These are phyloP conservation scores for Escallonia herrerae DNA, from an alignment of 129 eudicot species.

Conservation along the genomic window DNA sequence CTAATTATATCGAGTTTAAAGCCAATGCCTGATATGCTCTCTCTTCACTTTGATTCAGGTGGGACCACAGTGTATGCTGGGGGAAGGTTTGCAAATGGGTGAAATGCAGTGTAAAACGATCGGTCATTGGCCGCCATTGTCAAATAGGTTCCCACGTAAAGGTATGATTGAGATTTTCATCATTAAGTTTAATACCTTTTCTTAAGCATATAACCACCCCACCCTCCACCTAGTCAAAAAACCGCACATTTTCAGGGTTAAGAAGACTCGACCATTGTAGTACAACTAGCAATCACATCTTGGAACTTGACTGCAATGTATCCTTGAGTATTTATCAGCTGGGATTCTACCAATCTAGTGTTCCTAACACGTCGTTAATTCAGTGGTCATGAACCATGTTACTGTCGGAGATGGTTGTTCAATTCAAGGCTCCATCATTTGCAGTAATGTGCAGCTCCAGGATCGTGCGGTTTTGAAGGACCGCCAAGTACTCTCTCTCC, in stretches of 20 bases:
- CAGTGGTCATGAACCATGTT: slow-evolving; percentile 79
- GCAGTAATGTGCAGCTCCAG: slow-evolving; percentile 82
- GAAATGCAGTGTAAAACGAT: slow-evolving; percentile 95
- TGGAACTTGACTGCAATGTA: neutral
- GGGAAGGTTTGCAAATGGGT: slow-evolving; percentile 94
- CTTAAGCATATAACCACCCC: no score
- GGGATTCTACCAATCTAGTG: neutral
- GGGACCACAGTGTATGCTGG: slow-evolving; percentile 95
- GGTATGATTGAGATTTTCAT: slow-evolving; percentile 35
- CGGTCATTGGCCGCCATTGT: slow-evolving; percentile 92
- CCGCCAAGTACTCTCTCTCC: slow-evolving; percentile 52
- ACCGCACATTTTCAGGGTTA: no score
- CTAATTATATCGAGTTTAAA: neutral
- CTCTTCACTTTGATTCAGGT: slow-evolving; percentile 34
- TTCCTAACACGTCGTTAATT: slow-evolving; percentile 61
- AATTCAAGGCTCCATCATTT: slow-evolving; percentile 76
- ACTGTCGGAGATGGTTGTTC: slow-evolving; percentile 87
- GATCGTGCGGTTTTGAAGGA: slow-evolving; percentile 82
- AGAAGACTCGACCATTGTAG: no score
- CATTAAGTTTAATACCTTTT: neutral
- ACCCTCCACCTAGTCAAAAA: no score
- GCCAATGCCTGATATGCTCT: neutral
- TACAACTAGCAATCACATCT: no score
- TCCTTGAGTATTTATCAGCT: neutral
- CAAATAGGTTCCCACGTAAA: slow-evolving; percentile 92